Percentiles rank a stretch among this genome's conserved stretches.
Conservation (phyloP, 2,329 filamentous ascomycete genomes). For the Paradendryphiella salina region DNA sequence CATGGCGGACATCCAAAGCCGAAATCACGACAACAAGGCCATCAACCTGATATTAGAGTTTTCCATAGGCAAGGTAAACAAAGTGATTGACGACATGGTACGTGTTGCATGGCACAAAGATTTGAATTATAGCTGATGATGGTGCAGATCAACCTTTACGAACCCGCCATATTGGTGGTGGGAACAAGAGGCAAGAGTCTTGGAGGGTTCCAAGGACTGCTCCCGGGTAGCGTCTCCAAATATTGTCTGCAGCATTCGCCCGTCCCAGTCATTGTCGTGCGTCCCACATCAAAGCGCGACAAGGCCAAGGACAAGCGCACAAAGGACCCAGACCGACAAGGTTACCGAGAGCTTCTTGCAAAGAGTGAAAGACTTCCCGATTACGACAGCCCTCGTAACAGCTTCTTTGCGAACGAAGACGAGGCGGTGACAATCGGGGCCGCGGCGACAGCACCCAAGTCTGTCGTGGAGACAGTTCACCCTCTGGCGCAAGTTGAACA, state of each 20-base stretch:
- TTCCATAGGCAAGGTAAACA: constrained; percentile 84
- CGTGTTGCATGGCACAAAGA: constrained; percentile 29
- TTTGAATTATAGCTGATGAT: constrained; percentile 6
- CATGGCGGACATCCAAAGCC: constrained; percentile 74
- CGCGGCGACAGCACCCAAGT: constrained; percentile 53
- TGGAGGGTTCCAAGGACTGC: constrained; percentile 80
- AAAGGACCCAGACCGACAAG: constrained; percentile 73
- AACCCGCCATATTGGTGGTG: constrained; percentile 87
- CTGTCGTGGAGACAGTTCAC: constrained; percentile 27
- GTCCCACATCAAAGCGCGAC: constrained; percentile 81
- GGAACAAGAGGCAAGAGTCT: constrained; percentile 84
- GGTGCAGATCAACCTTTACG: constrained; percentile 80
- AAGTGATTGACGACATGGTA: constrained; percentile 88
- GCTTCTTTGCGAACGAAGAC: constrained; percentile 47
- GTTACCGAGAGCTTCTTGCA: constrained; percentile 76
- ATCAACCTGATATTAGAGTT: constrained; percentile 86
- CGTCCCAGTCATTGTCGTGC: constrained; percentile 88
- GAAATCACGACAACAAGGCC: constrained; percentile 80
- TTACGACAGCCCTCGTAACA: constrained; percentile 52
- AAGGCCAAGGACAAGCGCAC: constrained; percentile 88
- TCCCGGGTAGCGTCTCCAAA: constrained; percentile 89
- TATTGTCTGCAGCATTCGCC: constrained; percentile 94
- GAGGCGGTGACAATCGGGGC: constrained; percentile 56
- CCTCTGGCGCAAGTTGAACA: constrained; percentile 39
- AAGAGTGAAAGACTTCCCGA: constrained; percentile 63